Evolutionary conservation across 805 yeast species (phyloP), one percentile per base, ranked within the genome.

Genomic region (Candida rishiriensis): DNA sequence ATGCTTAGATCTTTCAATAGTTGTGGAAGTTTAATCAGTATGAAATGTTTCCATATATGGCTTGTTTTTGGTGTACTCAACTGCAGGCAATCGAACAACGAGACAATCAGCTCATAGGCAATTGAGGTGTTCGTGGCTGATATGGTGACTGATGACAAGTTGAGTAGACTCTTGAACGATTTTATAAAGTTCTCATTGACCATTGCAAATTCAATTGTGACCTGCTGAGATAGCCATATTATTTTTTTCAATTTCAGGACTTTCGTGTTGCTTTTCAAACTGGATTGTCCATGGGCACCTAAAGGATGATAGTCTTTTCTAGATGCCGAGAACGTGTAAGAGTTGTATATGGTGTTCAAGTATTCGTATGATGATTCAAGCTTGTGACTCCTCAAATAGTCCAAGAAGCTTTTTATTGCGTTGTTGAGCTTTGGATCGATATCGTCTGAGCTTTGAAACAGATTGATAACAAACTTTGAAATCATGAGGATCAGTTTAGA

Each of bases 211-310:
- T 46, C 50, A 21, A 61, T 44, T 3, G 60, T 52, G 11, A 61
- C 43, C 31, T 60, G 62, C 18, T 63, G 60, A 13, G 59, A 54
- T 14, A 65, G 42, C 68, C 68, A 65, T 9, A 64, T 39, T 10
- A 60, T 50, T 35, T 64, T 63, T 39, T 57, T 59, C 34, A 63
- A 35, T 36, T 53, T 51, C 9, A 60, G 36, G 8, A 53, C 29
- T 33, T 55, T 61, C n/a, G 49, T 36, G 26, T 52, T 54, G 21
- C 48, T 53, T 14, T 49, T 41, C 9, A 36, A 30, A n/a, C 29
- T 46, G 2, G 49, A 46, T 21, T 21, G 26, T 21, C 26, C 26
- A 4, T 5, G 26, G 26, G 26, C 4, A 21, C 26, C 26, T 21
- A 21, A 21, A 13, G 50, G 30, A 32, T 48, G 47, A 37, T 49